Evolutionary conservation across 2,329 filamentous ascomycete genomes (phyloP).

Genomic region (Delphinella strobiligena): DNA sequence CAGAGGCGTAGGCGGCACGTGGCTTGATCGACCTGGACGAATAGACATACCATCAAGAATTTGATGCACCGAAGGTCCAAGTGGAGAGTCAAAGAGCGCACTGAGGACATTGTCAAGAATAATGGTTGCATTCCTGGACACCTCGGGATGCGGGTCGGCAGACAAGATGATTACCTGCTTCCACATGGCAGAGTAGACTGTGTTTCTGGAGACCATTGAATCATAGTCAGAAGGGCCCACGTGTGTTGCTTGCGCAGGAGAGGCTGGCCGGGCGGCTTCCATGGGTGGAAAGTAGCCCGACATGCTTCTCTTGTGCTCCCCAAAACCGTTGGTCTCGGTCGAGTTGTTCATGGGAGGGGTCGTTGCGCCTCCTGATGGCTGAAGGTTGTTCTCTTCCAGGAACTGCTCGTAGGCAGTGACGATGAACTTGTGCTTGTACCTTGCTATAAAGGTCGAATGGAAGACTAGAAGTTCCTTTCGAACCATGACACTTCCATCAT

Average conservation of each 20-base stretch:
- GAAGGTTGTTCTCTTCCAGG: constrained; percentile 49
- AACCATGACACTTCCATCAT: constrained; percentile 88
- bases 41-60: constrained; percentile 59
- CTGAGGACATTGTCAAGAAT: constrained; percentile 79
- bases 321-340: constrained; percentile 9
- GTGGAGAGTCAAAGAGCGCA: constrained; percentile 61
- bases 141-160: constrained; percentile 88
- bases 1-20: constrained; percentile 9
- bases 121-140: constrained; percentile 72
- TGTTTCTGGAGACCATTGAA: constrained; percentile 54
- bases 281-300: constrained; percentile 5
- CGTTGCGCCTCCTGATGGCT: constrained; percentile 6
- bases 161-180: constrained; percentile 83
- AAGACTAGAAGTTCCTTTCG: constrained; percentile 89
- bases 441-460: constrained; percentile 78
- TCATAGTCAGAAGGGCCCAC: neutral
- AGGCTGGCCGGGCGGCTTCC: neutral
- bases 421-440: constrained; percentile 85
- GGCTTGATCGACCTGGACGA: constrained; percentile 3
- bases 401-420: constrained; percentile 88
- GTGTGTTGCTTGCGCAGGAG: neutral
- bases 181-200: constrained; percentile 88
- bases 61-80: constrained; percentile 57
- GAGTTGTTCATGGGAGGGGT: constrained; percentile 3
- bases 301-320: constrained; percentile 7